Conservation (phyloP, 2,329 filamentous ascomycete genomes). For the Stachybotrys echinatus region DNA sequence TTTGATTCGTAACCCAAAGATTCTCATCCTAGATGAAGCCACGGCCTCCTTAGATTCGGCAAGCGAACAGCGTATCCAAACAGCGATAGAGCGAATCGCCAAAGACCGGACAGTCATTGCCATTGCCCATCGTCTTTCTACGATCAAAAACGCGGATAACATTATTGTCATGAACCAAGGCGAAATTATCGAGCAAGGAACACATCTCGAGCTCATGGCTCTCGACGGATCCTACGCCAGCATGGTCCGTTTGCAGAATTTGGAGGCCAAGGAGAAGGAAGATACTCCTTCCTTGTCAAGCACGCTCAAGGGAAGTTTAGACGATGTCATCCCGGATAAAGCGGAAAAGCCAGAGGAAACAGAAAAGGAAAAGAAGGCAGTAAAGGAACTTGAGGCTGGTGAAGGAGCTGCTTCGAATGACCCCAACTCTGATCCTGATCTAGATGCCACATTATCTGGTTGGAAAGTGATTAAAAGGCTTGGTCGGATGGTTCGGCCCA, state of each 20-base stretch:
- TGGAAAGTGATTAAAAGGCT: conserved; percentile 32
- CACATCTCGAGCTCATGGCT: conserved; percentile 53
- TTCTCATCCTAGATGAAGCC: conserved; percentile 58
- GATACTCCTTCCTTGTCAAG: conserved; percentile 24
- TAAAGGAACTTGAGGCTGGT: too few relatives aligned
- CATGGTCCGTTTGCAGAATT: conserved; percentile 41
- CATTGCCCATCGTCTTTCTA: conserved; percentile 59
- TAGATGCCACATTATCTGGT: conserved; percentile 33
- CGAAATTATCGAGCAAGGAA: conserved; percentile 57
- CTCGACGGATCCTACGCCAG: conserved; percentile 41
- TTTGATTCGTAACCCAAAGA: conserved; percentile 49
- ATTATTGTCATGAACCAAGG: conserved; percentile 62
- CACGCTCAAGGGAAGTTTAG: conserved; percentile 29
- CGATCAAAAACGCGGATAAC: conserved; percentile 58
- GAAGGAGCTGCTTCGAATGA: too few relatives aligned
- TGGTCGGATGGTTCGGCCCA: conserved; percentile 29
- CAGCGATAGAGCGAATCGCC: conserved; percentile 37
- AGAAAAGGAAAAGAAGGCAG: too few relatives aligned
- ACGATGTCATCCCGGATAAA: conserved; percentile 28
- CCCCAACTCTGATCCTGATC: conserved; percentile 21
- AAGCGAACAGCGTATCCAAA: conserved; percentile 50
- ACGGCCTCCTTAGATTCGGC: conserved; percentile 56
- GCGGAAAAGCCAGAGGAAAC: background rate
- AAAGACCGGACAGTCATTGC: conserved; percentile 58
- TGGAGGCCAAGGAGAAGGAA: conserved; percentile 23